phyloP scores from a whole-genome alignment of 352 stramenopile species.

The Pythium coloratum region DNA sequence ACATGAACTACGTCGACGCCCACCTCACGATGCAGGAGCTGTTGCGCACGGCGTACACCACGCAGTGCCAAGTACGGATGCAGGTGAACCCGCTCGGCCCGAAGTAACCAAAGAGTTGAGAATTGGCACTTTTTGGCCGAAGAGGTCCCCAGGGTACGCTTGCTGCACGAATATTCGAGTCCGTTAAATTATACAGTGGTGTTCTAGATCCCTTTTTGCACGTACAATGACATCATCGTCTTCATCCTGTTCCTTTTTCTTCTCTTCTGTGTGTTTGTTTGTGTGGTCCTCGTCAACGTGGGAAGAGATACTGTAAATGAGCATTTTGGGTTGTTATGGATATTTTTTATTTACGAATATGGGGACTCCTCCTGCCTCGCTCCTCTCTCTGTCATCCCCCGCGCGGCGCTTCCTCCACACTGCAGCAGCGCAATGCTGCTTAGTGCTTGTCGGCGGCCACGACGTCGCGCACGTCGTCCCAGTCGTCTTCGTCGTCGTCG shows the following conservation, averaged over 20 bases:
- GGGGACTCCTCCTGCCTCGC: background rate
- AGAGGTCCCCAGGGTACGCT: background rate
- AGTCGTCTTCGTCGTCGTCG: conserved; percentile 72
- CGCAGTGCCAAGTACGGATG: conserved; percentile 81
- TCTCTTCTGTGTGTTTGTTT: no score
- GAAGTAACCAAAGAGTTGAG: conserved; percentile 21
- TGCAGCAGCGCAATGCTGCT: background rate
- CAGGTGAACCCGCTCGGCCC: conserved; percentile 52
- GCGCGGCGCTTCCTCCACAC: background rate
- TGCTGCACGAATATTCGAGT: conserved; percentile 6
- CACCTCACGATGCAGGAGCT: conserved; percentile 84
- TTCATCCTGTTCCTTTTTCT: background rate
- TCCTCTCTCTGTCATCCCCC: background rate
- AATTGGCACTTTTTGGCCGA: background rate
- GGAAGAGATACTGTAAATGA: no score
- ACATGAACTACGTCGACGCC: conserved; percentile 66
- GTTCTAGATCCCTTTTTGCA: conserved; percentile 2
- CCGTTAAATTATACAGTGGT: conserved; percentile 29
- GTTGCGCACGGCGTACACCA: conserved; percentile 80
- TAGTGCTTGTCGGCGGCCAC: conserved; percentile 34
- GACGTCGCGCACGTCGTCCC: conserved; percentile 49
- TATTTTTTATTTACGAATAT: conserved; percentile 6
- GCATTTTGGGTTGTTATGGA: background rate
- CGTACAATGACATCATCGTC: background rate
- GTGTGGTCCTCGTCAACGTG: no score